A percentile compares a stretch with the other conserved stretches of the same genome.
These are phyloP conservation scores for Fusarium azukiicola DNA, from an alignment of 2,329 filamentous ascomycete genomes.

Conservation along the genomic window DNA sequence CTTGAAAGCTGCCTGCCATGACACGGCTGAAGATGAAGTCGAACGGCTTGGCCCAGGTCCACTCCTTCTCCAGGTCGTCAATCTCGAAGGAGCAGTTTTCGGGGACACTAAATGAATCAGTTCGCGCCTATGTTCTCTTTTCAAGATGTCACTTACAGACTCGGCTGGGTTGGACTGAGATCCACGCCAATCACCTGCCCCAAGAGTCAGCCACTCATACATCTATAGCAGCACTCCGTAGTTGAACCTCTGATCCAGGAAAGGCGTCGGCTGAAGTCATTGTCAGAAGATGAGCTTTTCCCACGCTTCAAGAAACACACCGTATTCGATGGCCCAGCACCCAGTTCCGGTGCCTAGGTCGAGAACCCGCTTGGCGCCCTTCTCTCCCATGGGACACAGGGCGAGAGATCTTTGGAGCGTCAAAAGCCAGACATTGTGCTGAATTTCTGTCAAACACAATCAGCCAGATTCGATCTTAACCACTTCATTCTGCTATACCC, in stretches of 20 bases:
- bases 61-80: constrained; percentile 31
- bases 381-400: constrained; percentile 23
- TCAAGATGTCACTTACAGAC: constrained; percentile 6
- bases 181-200: constrained; percentile 33
- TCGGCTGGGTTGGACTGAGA: constrained; percentile 29
- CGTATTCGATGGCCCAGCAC: constrained; percentile 39
- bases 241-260: constrained; percentile 18
- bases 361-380: constrained; percentile 24
- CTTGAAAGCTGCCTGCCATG: constrained; percentile 22
- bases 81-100: constrained; percentile 31
- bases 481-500: not conserved
- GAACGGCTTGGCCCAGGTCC: constrained; percentile 29
- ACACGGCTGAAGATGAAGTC: constrained; percentile 26
- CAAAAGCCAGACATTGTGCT: constrained; percentile 25
- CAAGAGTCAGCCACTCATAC: not conserved
- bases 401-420: constrained; percentile 17
- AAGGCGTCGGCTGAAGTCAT: constrained; percentile 8
- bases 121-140: not conserved
- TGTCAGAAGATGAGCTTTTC: not conserved
- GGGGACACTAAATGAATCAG: not conserved
- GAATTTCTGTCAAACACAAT: constrained; percentile 8
- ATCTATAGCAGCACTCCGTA: not conserved
- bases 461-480: not conserved
- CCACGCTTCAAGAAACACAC: not conserved
- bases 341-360: constrained; percentile 34